Conservation (phyloP, 1,139 yeast species). For the Meyerozyma athensensis region DNA sequence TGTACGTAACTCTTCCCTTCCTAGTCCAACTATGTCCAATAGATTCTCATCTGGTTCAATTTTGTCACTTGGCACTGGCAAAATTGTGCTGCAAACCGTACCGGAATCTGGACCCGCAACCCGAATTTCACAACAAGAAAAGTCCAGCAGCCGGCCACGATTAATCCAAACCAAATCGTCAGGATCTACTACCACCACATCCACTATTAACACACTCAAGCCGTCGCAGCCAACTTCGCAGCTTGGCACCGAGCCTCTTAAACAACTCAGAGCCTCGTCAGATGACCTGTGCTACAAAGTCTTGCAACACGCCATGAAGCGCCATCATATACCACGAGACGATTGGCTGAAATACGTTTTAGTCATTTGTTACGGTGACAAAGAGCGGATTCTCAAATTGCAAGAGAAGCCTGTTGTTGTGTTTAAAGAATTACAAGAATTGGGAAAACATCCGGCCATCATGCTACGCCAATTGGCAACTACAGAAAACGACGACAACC, state of each 20-base stretch:
- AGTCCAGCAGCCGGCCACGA: slow-evolving; percentile 20
- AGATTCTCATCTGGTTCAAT: slow-evolving; percentile 38
- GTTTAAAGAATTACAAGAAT: slow-evolving; percentile 82
- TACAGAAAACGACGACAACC: slow-evolving; percentile 29
- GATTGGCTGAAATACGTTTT: slow-evolving; percentile 90
- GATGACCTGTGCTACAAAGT: slow-evolving; percentile 92
- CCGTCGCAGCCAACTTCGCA: slow-evolving; percentile 4
- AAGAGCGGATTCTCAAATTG: slow-evolving; percentile 76
- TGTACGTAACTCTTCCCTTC: slow-evolving; percentile 7
- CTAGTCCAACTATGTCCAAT: slow-evolving; percentile 40
- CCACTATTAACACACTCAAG: slow-evolving; percentile 3
- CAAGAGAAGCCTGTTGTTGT: slow-evolving; percentile 87
- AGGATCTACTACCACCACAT: slow-evolving; percentile 16
- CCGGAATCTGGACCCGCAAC: slow-evolving; percentile 14
- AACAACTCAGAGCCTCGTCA: slow-evolving; percentile 80
- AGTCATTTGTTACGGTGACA: slow-evolving; percentile 87
- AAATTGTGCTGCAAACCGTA: slow-evolving; percentile 29
- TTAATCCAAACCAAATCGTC: slow-evolving; percentile 29
- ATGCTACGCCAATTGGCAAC: slow-evolving; percentile 81
- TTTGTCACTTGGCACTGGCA: slow-evolving; percentile 41
- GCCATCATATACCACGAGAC: slow-evolving; percentile 72
- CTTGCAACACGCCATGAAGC: slow-evolving; percentile 81
- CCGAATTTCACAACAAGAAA: not conserved
- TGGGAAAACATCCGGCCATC: slow-evolving; percentile 87
- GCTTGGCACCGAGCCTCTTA: slow-evolving; percentile 56